Evolutionary conservation across 2,329 filamentous ascomycete genomes (phyloP).

Genomic region (Diplodia intermedia): DNA sequence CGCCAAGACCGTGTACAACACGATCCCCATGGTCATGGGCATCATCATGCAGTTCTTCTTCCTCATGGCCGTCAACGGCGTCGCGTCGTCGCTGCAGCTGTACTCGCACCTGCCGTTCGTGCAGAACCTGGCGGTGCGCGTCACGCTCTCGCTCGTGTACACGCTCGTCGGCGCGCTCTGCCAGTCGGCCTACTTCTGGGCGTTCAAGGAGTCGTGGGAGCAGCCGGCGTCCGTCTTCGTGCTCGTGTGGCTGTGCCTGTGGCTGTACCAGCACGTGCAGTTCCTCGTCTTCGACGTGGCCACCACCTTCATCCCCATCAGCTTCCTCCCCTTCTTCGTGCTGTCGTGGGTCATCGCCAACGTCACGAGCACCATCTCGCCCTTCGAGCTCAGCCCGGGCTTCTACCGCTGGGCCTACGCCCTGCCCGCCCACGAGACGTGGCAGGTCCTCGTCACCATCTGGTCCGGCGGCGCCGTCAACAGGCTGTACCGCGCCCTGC

Average conservation of each 20-base stretch:
- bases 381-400: constrained; percentile 49
- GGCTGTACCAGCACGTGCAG: constrained; percentile 53
- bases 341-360: constrained; percentile 55
- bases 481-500: constrained; percentile 49
- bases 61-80: constrained; percentile 54
- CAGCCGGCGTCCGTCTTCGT: constrained; percentile 48
- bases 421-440: constrained; percentile 50
- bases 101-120: constrained; percentile 34
- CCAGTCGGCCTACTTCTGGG: constrained; percentile 52
- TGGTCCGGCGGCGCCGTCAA: constrained; percentile 54
- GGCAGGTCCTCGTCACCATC: constrained; percentile 49
- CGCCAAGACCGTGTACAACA: constrained; percentile 54
- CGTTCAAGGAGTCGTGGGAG: constrained; percentile 49
- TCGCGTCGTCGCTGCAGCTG: constrained; percentile 43
- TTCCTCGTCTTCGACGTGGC: constrained; percentile 52
- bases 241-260: constrained; percentile 51
- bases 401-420: constrained; percentile 51
- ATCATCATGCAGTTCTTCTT: constrained; percentile 59
- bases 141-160: constrained; percentile 43
- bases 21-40: constrained; percentile 53
- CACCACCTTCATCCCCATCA: constrained; percentile 48
- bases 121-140: constrained; percentile 40
- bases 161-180: constrained; percentile 47
- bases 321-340: constrained; percentile 52
- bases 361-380: constrained; percentile 50